A percentile compares a stretch with the other conserved stretches of the same genome.
phyloP scores from a whole-genome alignment of 192 early-diverging fungal species.

The Mycoemilia scoparia region DNA sequence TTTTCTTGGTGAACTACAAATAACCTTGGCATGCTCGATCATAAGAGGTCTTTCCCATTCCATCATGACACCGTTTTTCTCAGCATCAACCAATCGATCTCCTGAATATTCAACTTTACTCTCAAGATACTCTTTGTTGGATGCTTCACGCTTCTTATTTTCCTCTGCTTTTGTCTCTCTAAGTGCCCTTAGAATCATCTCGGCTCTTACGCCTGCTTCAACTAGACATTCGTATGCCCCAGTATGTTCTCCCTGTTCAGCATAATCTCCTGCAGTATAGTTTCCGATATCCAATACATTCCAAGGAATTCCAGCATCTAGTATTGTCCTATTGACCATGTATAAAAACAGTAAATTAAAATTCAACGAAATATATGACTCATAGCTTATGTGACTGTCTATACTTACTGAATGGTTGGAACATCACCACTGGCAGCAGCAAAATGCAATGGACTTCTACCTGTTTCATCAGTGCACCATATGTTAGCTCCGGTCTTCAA shows the following conservation, averaged over 20 bases:
- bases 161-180: constrained; percentile 17
- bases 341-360: not conserved
- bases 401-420: constrained; percentile 36
- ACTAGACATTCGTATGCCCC: constrained; percentile 65
- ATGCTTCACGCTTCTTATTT: constrained; percentile 20
- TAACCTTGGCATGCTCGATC: constrained; percentile 66
- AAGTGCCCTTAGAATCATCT: constrained; percentile 52
- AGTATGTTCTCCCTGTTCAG: constrained; percentile 41
- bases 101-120: constrained; percentile 67
- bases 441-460: constrained; percentile 47
- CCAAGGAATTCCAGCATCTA: constrained; percentile 60
- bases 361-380: not conserved
- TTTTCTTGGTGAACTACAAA: constrained; percentile 29
- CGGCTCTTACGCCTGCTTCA: constrained; percentile 64
- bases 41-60: constrained; percentile 91
- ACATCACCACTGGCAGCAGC: constrained; percentile 46
- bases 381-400: not conserved
- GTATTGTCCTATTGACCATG: constrained; percentile 11
- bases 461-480: constrained; percentile 32
- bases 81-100: constrained; percentile 60
- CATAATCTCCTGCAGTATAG: constrained; percentile 72
- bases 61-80: constrained; percentile 95
- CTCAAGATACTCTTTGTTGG: constrained; percentile 62
- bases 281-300: constrained; percentile 58
- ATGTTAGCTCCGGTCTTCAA: constrained; percentile 33